These are phyloP conservation scores for Claviceps monticola DNA, from an alignment of 2,329 filamentous ascomycete species.

Conservation along the genomic window DNA sequence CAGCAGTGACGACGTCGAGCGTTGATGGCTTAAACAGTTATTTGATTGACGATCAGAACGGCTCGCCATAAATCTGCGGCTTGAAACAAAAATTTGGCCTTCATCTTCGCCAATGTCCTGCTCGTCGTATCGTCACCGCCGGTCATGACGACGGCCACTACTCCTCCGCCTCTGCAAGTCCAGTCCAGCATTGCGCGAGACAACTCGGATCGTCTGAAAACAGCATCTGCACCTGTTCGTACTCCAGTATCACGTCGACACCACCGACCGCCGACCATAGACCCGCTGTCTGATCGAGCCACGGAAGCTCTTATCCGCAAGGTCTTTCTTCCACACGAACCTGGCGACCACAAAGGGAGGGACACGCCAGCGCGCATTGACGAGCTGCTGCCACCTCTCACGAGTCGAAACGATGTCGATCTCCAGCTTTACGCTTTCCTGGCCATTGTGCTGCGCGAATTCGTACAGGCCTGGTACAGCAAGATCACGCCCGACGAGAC, in stretches of 20 bases:
- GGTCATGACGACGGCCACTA: conserved; percentile 9
- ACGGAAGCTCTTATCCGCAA: conserved; percentile 71
- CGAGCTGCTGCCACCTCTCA: conserved; percentile 76
- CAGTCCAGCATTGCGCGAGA: conserved; percentile 5
- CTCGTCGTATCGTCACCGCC: conserved; percentile 12
- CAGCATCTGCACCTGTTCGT: conserved; percentile 11
- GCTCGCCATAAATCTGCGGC: too few relatives aligned
- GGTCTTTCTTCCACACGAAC: conserved; percentile 63
- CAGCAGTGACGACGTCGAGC: background rate
- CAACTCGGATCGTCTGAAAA: conserved; percentile 1
- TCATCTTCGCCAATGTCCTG: background rate
- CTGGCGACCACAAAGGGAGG: conserved; percentile 38
- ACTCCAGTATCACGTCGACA: conserved; percentile 16
- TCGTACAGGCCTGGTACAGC: conserved; percentile 83
- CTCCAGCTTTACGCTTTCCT: conserved; percentile 86
- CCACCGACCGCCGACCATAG: conserved; percentile 23
- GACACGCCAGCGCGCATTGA: conserved; percentile 46
- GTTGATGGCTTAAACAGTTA: background rate
- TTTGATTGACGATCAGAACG: background rate
- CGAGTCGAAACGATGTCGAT: conserved; percentile 88
- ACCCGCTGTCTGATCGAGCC: conserved; percentile 60
- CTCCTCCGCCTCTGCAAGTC: conserved; percentile 7
- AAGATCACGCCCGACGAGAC: conserved; percentile 83
- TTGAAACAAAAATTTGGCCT: background rate
- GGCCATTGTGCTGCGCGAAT: conserved; percentile 78